phyloP scores from a whole-genome alignment of 2,329 filamentous ascomycete genomes.

The Aquanectria penicillioides region DNA sequence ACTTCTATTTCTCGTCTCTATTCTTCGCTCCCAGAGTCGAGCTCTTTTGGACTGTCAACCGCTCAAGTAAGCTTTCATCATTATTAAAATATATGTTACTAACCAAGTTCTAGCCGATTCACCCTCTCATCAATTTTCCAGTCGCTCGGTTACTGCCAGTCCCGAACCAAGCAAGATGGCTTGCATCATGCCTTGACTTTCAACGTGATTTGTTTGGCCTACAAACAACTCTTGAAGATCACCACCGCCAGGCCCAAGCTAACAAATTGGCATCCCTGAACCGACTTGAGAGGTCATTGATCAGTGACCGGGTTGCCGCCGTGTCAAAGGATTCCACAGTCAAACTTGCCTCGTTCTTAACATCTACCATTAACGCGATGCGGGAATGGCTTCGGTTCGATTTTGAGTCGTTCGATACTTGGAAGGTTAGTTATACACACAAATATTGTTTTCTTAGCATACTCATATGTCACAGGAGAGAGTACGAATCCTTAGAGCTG shows the following conservation, averaged over 20 bases:
- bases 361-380: conserved; percentile 52
- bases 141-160: conserved; percentile 58
- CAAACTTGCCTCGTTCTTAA: conserved; percentile 62
- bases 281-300: conserved; percentile 68
- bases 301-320: conserved; percentile 63
- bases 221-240: conserved; percentile 52
- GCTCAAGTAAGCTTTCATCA: conserved; percentile 53
- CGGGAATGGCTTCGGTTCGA: conserved; percentile 54
- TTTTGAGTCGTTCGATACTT: conserved; percentile 39
- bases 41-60: conserved; percentile 46
- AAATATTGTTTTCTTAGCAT: background rate
- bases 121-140: conserved; percentile 67
- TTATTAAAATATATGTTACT: conserved; percentile 12
- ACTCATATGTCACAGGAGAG: conserved; percentile 39
- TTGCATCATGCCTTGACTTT: conserved; percentile 63
- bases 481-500: conserved; percentile 44
- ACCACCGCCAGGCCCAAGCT: conserved; percentile 54
- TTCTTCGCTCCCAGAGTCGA: conserved; percentile 41
- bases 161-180: conserved; percentile 55
- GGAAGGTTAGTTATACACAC: conserved; percentile 41
- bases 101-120: conserved; percentile 58
- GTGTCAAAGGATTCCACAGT: conserved; percentile 71
- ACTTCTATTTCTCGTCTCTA: conserved; percentile 50
- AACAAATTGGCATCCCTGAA: conserved; percentile 65
- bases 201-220: conserved; percentile 56